Percentiles rank a stretch among this genome's conserved stretches.
Conservation (phyloP, 164 flowering plant species). For the Aristolochia californica region DNA sequence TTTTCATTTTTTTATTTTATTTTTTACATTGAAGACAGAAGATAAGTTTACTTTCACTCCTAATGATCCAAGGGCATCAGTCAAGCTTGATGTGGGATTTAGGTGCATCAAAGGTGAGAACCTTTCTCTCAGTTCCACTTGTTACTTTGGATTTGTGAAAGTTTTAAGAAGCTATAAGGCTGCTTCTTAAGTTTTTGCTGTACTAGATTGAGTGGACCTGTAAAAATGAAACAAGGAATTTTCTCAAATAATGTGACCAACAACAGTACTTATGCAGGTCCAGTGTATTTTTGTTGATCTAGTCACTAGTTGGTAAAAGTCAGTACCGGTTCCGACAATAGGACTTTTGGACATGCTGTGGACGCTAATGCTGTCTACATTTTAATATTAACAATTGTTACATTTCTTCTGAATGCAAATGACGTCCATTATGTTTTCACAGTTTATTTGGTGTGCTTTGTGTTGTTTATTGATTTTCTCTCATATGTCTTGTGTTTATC, state of each 20-base stretch:
- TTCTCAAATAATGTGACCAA: neutral
- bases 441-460: neutral
- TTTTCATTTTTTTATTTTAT: neutral
- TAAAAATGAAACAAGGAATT: neutral
- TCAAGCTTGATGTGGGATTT: slow-evolving; percentile 46
- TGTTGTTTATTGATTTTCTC: neutral
- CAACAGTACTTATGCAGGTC: neutral
- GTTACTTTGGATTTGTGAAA: neutral
- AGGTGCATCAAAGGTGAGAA: slow-evolving; percentile 47
- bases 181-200: neutral
- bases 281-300: neutral
- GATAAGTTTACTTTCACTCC: slow-evolving; percentile 55
- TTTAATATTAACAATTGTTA: neutral
- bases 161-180: neutral
- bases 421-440: neutral
- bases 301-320: neutral
- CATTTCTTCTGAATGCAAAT: neutral
- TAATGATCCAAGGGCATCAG: slow-evolving; percentile 44
- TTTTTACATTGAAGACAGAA: slow-evolving; percentile 28
- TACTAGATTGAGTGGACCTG: neutral
- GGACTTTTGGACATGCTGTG: neutral
- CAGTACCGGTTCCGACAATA: neutral
- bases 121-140: neutral
- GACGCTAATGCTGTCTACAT: neutral
- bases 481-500: neutral